phyloP scores from a whole-genome alignment of 257 asterid species.

The Eustoma russellianum region DNA sequence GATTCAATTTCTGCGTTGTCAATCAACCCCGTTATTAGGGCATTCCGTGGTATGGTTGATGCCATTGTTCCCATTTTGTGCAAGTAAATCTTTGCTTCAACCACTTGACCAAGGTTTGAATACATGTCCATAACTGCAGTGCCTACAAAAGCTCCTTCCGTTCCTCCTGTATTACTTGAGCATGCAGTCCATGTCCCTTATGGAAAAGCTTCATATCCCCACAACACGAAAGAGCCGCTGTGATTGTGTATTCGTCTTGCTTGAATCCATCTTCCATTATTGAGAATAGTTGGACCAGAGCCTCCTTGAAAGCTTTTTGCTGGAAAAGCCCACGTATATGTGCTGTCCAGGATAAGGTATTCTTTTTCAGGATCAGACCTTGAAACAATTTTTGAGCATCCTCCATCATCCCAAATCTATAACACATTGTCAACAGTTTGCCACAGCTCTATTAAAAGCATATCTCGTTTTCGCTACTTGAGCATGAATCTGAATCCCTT shows the following conservation, averaged over 20 bases:
- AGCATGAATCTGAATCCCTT: slow-evolving; percentile 20
- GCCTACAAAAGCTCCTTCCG: slow-evolving; percentile 15
- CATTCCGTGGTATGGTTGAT: slow-evolving; percentile 18
- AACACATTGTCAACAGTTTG: slow-evolving; percentile 21
- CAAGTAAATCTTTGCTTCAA: slow-evolving; percentile 11
- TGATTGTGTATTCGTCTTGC: slow-evolving; percentile 17
- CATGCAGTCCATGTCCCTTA: slow-evolving; percentile 12
- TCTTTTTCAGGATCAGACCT: slow-evolving; percentile 8
- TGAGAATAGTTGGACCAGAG: slow-evolving; percentile 12
- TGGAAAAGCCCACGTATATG: slow-evolving; percentile 18
- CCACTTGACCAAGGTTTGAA: slow-evolving; percentile 18
- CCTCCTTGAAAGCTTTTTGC: slow-evolving; percentile 10
- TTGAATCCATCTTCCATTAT: slow-evolving; percentile 15
- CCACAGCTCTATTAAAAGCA: slow-evolving; percentile 9
- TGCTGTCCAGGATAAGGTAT: slow-evolving; percentile 17
- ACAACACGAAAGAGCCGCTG: slow-evolving; percentile 19
- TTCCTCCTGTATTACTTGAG: slow-evolving; percentile 16
- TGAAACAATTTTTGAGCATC: slow-evolving; percentile 17
- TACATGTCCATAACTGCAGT: slow-evolving; percentile 18
- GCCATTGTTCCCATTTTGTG: slow-evolving; percentile 12
- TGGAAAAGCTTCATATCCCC: slow-evolving; percentile 8
- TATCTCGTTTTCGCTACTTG: slow-evolving; percentile 8
- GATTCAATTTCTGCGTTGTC: slow-evolving; percentile 4
- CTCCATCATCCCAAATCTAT: slow-evolving; percentile 17
- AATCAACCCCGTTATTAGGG: slow-evolving; percentile 18